Evolutionary conservation across 805 yeast species (phyloP).

Genomic region (Jamesozyma piceae): DNA sequence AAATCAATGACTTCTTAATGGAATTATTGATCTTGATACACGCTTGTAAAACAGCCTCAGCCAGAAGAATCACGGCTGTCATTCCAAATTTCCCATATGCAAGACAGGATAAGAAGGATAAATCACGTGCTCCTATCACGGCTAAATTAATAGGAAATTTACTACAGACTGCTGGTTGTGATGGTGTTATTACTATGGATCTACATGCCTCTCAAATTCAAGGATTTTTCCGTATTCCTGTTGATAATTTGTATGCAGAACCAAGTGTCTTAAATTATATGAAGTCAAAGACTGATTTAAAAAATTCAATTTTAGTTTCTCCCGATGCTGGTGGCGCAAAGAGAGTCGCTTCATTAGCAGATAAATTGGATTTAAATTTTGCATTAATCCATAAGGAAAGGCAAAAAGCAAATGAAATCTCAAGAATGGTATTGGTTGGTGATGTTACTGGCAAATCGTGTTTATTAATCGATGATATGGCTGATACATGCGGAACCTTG

Average conservation of each 20-base stretch:
- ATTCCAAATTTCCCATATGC: constrained; percentile 96
- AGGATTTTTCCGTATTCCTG: constrained; percentile 92
- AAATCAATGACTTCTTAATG: constrained; percentile 74
- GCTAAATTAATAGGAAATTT: constrained; percentile 90
- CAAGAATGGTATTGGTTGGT: constrained; percentile 92
- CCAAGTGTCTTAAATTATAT: constrained; percentile 82
- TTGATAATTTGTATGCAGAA: constrained; percentile 91
- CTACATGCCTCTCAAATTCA: constrained; percentile 96
- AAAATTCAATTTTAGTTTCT: constrained; percentile 70
- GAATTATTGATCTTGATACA: constrained; percentile 83
- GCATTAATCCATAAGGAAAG: constrained; percentile 96
- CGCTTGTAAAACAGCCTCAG: constrained; percentile 94
- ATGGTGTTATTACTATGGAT: constrained; percentile 94
- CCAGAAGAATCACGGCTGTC: constrained; percentile 86
- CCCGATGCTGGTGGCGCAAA: constrained; percentile 99
- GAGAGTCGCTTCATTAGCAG: constrained; percentile 91
- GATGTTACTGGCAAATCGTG: constrained; percentile 80
- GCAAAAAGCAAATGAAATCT: constrained; percentile 88
- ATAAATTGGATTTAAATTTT: constrained; percentile 80
- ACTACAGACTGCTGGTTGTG: constrained; percentile 88
- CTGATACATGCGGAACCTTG: constrained; percentile 95
- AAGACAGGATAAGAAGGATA: constrained; percentile 94
- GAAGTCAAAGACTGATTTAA: constrained; percentile 47
- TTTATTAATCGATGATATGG: constrained; percentile 91
- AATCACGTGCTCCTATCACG: constrained; percentile 91